These are phyloP conservation scores for Passalora sequoiae DNA, from an alignment of 2,329 filamentous ascomycete genomes.

Conservation along the genomic window DNA sequence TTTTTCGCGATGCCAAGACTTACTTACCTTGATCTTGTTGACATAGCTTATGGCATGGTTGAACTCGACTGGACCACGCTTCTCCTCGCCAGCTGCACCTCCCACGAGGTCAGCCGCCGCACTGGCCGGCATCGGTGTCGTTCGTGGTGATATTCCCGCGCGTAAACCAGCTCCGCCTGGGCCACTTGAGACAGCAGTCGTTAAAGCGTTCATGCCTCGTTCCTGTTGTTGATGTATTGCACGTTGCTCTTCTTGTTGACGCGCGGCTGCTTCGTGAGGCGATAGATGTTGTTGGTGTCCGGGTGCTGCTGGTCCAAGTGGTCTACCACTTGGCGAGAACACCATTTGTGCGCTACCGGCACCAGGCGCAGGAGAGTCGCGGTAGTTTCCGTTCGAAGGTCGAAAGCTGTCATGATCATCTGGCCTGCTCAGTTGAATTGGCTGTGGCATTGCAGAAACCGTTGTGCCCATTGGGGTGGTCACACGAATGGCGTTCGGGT, in stretches of 20 bases:
- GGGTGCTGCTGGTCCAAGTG: conserved; percentile 38
- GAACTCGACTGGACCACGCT: conserved; percentile 92
- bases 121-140: conserved; percentile 50
- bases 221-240: conserved; percentile 35
- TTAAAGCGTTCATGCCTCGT: conserved; percentile 60
- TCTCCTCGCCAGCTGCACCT: conserved; percentile 58
- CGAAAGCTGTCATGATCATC: conserved; percentile 20
- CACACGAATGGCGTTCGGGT: conserved; percentile 92
- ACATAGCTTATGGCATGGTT: conserved; percentile 99
- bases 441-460: conserved; percentile 71
- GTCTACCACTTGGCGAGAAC: conserved; percentile 43
- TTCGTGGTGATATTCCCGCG: conserved; percentile 48
- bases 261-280: conserved; percentile 25
- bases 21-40: conserved; percentile 98
- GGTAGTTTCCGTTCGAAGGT: conserved; percentile 36
- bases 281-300: conserved; percentile 26
- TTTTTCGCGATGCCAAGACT: too few species aligned
- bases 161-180: conserved; percentile 46
- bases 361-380: conserved; percentile 38
- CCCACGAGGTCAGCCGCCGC: conserved; percentile 49
- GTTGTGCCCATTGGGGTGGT: conserved; percentile 98
- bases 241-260: conserved; percentile 25
- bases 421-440: conserved; percentile 39
- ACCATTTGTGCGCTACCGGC: conserved; percentile 34
- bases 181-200: conserved; percentile 58